Evolutionary conservation across 1,284 basidiomycete genomes (phyloP).

Genomic region (Filobasidium uniguttulatum): DNA sequence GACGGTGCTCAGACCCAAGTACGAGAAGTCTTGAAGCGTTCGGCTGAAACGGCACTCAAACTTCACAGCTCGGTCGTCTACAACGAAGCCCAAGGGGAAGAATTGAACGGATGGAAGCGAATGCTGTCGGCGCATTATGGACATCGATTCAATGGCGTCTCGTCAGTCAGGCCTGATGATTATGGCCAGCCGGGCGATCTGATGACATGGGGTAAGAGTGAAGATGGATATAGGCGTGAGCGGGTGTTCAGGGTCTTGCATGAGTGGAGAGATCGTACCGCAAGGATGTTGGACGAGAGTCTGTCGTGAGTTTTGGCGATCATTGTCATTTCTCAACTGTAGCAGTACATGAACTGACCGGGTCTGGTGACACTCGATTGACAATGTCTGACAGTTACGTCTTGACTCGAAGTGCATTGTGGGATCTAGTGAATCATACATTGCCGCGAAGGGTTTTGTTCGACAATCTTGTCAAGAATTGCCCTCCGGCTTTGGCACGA

Average conservation of each 20-base stretch:
- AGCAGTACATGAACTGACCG: neutral
- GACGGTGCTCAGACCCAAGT: slow-evolving; percentile 16
- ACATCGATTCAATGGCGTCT: slow-evolving; percentile 37
- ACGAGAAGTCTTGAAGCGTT: slow-evolving; percentile 49
- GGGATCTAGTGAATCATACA: slow-evolving; percentile 48
- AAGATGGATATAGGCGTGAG: slow-evolving; percentile 43
- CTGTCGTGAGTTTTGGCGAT: slow-evolving; percentile 44
- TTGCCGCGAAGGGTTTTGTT: slow-evolving; percentile 23
- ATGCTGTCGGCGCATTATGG: slow-evolving; percentile 63
- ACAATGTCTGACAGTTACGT: slow-evolving; percentile 33
- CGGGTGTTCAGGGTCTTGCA: slow-evolving; percentile 64
- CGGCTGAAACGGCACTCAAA: slow-evolving; percentile 57
- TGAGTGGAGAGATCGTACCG: slow-evolving; percentile 68
- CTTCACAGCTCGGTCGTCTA: slow-evolving; percentile 55
- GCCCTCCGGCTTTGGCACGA: slow-evolving; percentile 37
- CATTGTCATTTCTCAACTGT: neutral
- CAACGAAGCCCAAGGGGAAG: slow-evolving; percentile 50
- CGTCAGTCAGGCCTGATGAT: slow-evolving; percentile 8
- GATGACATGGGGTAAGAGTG: slow-evolving; percentile 8
- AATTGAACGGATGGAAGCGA: slow-evolving; percentile 58
- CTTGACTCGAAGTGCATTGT: slow-evolving; percentile 56
- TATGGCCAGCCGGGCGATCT: slow-evolving; percentile 9
- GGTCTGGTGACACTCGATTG: neutral
- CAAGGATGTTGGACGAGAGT: slow-evolving; percentile 78
- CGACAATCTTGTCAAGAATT: slow-evolving; percentile 16